A percentile compares a stretch with the other conserved stretches of the same genome.
Evolutionary conservation across 2,329 filamentous ascomycete genomes (phyloP).

Genomic region (Clarireedia hainanense): DNA sequence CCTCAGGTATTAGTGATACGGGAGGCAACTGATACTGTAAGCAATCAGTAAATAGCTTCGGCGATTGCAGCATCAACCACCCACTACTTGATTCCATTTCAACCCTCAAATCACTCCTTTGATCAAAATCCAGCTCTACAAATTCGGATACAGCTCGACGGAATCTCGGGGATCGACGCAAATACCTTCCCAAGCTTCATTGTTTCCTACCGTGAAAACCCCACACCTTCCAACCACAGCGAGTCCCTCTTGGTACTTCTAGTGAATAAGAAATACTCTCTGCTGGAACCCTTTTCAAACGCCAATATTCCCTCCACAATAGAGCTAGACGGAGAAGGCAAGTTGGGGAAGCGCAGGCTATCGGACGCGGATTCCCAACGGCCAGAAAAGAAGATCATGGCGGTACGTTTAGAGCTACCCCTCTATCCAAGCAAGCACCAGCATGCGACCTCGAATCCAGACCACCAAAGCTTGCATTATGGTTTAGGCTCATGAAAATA

Average conservation of each 20-base stretch:
- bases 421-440: slow-evolving; percentile 8
- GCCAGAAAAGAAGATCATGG: slow-evolving; percentile 53
- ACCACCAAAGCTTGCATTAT: background rate
- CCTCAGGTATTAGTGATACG: slow-evolving; percentile 1
- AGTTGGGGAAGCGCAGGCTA: slow-evolving; percentile 61
- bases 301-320: slow-evolving; percentile 27
- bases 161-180: background rate
- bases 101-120: background rate
- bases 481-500: background rate
- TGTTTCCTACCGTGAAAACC: background rate
- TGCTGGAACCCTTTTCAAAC: slow-evolving; percentile 20
- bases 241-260: slow-evolving; percentile 9
- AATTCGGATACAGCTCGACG: background rate
- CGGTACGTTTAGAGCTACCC: slow-evolving; percentile 39
- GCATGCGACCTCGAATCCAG: background rate
- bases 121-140: background rate
- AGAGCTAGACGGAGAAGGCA: slow-evolving; percentile 29
- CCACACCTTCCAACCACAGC: slow-evolving; percentile 3
- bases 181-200: background rate
- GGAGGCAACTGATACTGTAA: slow-evolving; percentile 1
- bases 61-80: background rate
- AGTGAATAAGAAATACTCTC: slow-evolving; percentile 14
- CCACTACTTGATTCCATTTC: background rate
- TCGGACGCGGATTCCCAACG: slow-evolving; percentile 51
- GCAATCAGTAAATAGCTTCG: slow-evolving; percentile 2